These are phyloP conservation scores for Skeletonema grethae DNA, from an alignment of 108 stramenopile species.

Conservation along the genomic window DNA sequence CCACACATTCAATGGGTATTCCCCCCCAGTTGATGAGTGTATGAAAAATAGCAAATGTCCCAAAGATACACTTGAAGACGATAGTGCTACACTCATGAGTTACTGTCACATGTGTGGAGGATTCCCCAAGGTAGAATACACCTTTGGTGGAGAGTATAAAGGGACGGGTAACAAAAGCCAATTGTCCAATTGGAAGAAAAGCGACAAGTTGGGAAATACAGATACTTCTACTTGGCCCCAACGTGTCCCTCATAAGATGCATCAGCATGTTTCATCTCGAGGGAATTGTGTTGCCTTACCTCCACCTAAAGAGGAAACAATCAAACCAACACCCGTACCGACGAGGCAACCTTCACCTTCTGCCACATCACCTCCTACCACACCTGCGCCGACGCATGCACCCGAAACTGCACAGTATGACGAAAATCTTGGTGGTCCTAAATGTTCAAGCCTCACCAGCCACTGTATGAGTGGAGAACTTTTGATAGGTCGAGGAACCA, in stretches of 20 bases:
- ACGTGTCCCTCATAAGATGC: constrained; percentile 25
- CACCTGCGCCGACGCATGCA: background rate
- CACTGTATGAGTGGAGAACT: constrained; percentile 3
- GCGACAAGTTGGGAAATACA: constrained; percentile 16
- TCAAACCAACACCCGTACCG: background rate
- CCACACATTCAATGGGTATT: constrained; percentile 19
- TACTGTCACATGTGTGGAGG: constrained; percentile 40
- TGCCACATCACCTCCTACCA: background rate
- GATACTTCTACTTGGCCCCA: constrained; percentile 11
- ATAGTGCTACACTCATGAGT: constrained; percentile 29
- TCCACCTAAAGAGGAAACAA: too few relatives aligned
- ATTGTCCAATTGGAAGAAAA: constrained; percentile 22
- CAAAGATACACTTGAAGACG: background rate
- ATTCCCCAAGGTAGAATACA: constrained; percentile 17
- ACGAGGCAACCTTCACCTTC: background rate
- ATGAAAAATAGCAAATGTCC: background rate
- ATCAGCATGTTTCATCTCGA: constrained; percentile 18
- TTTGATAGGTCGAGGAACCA: constrained; percentile 24
- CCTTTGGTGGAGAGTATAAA: constrained; percentile 36
- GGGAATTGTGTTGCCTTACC: constrained; percentile 7
- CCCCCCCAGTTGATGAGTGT: constrained; percentile 9
- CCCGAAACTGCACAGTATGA: constrained; percentile 15
- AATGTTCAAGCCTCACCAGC: constrained; percentile 1
- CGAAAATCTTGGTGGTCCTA: constrained; percentile 7
- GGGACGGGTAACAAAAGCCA: constrained; percentile 18